Conservation (phyloP, 306 rosid species). For the Delonix regia region DNA sequence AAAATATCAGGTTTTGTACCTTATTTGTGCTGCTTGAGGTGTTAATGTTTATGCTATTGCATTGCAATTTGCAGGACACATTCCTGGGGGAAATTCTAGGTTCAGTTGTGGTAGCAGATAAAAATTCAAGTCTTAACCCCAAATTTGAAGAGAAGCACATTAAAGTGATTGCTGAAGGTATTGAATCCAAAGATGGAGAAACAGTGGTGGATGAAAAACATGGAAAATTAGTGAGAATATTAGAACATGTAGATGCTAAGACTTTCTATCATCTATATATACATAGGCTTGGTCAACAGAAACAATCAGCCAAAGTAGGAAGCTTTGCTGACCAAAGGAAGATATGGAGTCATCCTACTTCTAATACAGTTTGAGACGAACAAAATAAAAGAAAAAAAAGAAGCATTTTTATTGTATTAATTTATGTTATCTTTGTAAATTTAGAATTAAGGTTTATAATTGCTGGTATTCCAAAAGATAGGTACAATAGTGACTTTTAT, state of each 20-base stretch:
- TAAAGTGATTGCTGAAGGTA: slow-evolving; percentile 60
- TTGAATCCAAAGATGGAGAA: slow-evolving; percentile 72
- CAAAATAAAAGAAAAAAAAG: neutral
- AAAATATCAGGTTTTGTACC: neutral
- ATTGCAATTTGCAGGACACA: slow-evolving; percentile 53
- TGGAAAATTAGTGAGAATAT: slow-evolving; percentile 62
- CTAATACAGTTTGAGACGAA: neutral
- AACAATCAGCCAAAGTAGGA: slow-evolving; percentile 67
- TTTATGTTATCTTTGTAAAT: neutral
- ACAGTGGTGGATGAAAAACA: slow-evolving; percentile 49
- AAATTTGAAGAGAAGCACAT: slow-evolving; percentile 48
- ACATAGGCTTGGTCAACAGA: slow-evolving; percentile 47
- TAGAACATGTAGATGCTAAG: slow-evolving; percentile 47
- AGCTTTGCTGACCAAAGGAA: slow-evolving; percentile 67
- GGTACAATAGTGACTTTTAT: neutral
- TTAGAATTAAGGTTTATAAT: neutral
- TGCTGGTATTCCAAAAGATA: slow-evolving; percentile 20
- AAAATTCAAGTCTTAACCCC: slow-evolving; percentile 39
- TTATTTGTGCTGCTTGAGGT: slow-evolving; percentile 15
- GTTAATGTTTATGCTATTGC: neutral
- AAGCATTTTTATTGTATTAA: neutral
- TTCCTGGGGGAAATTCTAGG: slow-evolving; percentile 86
- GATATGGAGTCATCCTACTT: slow-evolving; percentile 52
- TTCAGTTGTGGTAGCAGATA: slow-evolving; percentile 55
- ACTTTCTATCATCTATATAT: slow-evolving; percentile 54